Percentiles rank a stretch among this genome's conserved stretches.
Evolutionary conservation across 1,139 yeast species (phyloP).

Genomic region (Pneumocystis sp.): DNA sequence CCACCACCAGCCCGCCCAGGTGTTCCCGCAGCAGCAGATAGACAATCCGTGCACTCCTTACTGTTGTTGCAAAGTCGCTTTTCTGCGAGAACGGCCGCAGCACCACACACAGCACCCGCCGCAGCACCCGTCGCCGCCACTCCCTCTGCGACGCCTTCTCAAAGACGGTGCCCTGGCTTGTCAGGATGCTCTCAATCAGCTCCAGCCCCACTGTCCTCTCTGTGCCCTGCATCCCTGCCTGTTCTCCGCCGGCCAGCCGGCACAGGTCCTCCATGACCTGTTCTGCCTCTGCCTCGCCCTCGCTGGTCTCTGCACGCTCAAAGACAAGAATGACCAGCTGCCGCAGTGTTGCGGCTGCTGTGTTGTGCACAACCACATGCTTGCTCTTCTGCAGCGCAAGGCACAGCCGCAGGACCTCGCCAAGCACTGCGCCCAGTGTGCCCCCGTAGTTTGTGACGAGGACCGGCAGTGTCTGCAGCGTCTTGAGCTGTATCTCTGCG

Average conservation of each 20-base stretch:
- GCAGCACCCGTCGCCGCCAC: no score
- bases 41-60: constrained; percentile 60
- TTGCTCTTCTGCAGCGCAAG: constrained; percentile 57
- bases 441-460: constrained; percentile 57
- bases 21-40: constrained; percentile 47
- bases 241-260: constrained; percentile 44
- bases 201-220: constrained; percentile 65
- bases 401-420: constrained; percentile 52
- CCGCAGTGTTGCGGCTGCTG: constrained; percentile 85
- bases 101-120: no score
- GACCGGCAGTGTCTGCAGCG: constrained; percentile 71
- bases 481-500: constrained; percentile 68
- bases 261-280: constrained; percentile 53
- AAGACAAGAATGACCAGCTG: constrained; percentile 65
- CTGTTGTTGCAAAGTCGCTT: constrained; percentile 49
- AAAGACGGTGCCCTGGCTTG: no score
- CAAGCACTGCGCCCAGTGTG: constrained; percentile 39
- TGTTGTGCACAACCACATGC: constrained; percentile 65
- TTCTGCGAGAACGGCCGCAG: constrained; percentile 50
- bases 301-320: no score
- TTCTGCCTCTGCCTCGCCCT: neutral
- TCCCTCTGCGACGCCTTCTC: no score
- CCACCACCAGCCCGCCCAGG: constrained; percentile 48
- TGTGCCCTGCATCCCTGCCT: constrained; percentile 38
- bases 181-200: constrained; percentile 52